Evolutionary conservation across 2,329 filamentous ascomycete genomes (phyloP).

Genomic region (Cladophialophora immunda): DNA sequence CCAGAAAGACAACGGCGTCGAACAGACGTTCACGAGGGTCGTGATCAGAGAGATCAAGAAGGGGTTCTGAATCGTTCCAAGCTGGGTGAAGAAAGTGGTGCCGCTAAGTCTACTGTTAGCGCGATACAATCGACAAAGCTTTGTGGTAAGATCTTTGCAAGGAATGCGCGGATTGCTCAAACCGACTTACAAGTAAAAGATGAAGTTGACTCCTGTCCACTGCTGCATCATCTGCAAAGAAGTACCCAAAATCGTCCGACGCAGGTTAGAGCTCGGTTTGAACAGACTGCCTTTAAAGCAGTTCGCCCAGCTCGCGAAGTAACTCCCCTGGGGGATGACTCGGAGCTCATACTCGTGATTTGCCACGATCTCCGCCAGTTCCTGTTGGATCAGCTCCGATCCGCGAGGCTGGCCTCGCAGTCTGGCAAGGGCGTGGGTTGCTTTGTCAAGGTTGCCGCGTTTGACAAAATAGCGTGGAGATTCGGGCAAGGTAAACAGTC

Average conservation of each 20-base stretch:
- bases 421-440: slow-evolving; percentile 68
- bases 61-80: slow-evolving; percentile 76
- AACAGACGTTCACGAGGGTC: slow-evolving; percentile 85
- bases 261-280: slow-evolving; percentile 63
- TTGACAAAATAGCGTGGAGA: slow-evolving; percentile 88
- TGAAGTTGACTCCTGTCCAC: slow-evolving; percentile 88
- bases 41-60: slow-evolving; percentile 88
- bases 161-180: neutral
- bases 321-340: slow-evolving; percentile 47
- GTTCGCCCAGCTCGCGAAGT: slow-evolving; percentile 64
- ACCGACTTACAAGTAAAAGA: slow-evolving; percentile 72
- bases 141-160: neutral
- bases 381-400: slow-evolving; percentile 67
- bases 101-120: slow-evolving; percentile 51
- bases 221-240: slow-evolving; percentile 85
- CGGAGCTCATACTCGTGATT: slow-evolving; percentile 86
- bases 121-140: neutral
- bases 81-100: slow-evolving; percentile 81
- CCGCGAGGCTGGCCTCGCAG: slow-evolving; percentile 78
- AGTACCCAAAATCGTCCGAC: slow-evolving; percentile 75
- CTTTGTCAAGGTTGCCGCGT: slow-evolving; percentile 73
- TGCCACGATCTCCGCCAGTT: slow-evolving; percentile 85
- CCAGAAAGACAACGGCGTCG: slow-evolving; percentile 87
- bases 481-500: slow-evolving; percentile 81
- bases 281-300: slow-evolving; percentile 67